Conservation (phyloP, 176 grass and related monocot genomes). For the Cenchrus fungigraminus region DNA sequence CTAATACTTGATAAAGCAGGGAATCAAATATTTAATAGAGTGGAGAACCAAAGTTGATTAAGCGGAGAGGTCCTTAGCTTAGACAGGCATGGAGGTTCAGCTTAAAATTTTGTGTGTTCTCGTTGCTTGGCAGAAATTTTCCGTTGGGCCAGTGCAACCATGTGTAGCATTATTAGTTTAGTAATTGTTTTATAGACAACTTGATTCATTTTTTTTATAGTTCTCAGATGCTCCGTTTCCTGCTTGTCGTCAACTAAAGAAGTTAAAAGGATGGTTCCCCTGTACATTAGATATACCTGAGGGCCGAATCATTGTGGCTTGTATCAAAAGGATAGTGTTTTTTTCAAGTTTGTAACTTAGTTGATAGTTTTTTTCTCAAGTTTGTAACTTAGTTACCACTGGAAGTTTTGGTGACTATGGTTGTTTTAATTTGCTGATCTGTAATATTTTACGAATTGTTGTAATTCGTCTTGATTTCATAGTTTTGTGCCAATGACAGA, state of each 20-base stretch:
- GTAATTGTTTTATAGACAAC: constrained; percentile 5
- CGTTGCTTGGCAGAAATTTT: constrained; percentile 20
- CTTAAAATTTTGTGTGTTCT: constrained; percentile 7
- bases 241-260: constrained; percentile 6
- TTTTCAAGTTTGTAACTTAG: constrained; percentile 9
- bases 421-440: constrained; percentile 4
- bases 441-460: background rate
- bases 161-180: constrained; percentile 23
- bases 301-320: constrained; percentile 24
- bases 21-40: background rate
- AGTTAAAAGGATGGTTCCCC: constrained; percentile 4
- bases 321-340: constrained; percentile 4
- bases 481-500: constrained; percentile 19
- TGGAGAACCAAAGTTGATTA: background rate
- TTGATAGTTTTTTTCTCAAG: constrained; percentile 11
- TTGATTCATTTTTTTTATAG: constrained; percentile 28
- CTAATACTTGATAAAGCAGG: background rate
- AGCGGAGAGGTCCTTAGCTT: constrained; percentile 10
- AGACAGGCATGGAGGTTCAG: background rate
- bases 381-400: constrained; percentile 21
- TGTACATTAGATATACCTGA: constrained; percentile 16
- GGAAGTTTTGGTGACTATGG: background rate
- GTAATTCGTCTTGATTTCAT: background rate
- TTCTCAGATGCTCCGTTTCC: background rate
- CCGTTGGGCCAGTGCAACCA: background rate